Conservation (phyloP, 768 basidiomycete genomes). For the Artomyces pyxidatus region DNA sequence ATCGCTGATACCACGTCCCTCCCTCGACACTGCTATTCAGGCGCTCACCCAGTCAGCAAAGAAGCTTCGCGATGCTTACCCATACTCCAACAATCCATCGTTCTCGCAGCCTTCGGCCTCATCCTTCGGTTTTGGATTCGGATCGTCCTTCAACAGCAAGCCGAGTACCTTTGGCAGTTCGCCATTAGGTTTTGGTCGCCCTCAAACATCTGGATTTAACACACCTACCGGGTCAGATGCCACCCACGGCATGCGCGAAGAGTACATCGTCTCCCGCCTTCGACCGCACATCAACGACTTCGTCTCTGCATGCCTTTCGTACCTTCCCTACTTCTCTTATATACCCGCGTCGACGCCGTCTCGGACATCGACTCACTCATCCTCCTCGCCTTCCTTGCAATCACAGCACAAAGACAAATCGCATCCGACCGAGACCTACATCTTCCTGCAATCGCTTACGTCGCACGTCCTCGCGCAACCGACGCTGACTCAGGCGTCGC, state of each 20-base stretch:
- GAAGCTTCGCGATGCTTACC: conserved; percentile 75
- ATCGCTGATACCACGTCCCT: conserved; percentile 78
- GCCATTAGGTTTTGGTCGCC: conserved; percentile 20
- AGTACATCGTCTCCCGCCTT: conserved; percentile 68
- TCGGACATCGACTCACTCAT: conserved; percentile 20
- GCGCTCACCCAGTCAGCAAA: conserved; percentile 59
- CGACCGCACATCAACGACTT: conserved; percentile 72
- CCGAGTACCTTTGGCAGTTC: conserved; percentile 14
- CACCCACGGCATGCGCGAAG: conserved; percentile 60
- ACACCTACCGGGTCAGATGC: conserved; percentile 8
- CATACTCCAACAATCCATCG: conserved; percentile 54
- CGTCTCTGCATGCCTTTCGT: conserved; percentile 68
- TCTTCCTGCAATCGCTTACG: conserved; percentile 61
- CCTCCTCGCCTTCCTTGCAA: conserved; percentile 28
- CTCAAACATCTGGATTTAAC: conserved; percentile 11
- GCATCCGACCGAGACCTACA: conserved; percentile 68
- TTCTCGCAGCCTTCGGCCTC: conserved; percentile 25
- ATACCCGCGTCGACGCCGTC: conserved; percentile 24
- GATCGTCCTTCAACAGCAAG: conserved; percentile 11
- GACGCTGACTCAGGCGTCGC: conserved; percentile 49
- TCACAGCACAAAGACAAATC: conserved; percentile 53
- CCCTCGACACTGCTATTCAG: conserved; percentile 65
- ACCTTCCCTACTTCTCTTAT: conserved; percentile 80
- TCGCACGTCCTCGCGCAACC: conserved; percentile 64
- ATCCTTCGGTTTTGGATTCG: conserved; percentile 24